phyloP scores from a whole-genome alignment of 1,284 basidiomycete species.

The Austroboletus niveus region DNA sequence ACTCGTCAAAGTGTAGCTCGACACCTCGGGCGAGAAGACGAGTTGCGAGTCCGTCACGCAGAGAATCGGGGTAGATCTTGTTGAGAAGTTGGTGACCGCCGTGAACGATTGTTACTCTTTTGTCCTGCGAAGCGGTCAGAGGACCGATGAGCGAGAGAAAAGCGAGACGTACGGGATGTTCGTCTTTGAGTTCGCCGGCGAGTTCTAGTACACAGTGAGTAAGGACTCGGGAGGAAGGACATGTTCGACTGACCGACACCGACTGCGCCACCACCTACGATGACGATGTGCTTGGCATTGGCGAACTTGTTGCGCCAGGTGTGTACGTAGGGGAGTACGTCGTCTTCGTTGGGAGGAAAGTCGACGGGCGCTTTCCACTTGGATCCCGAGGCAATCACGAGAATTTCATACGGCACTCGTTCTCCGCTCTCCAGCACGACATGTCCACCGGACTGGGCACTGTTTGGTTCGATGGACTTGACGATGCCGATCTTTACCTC shows the following conservation, averaged over 20 bases:
- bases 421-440: slow-evolving; percentile 50
- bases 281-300: slow-evolving; percentile 47
- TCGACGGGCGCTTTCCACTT: slow-evolving; percentile 50
- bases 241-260: slow-evolving; percentile 48
- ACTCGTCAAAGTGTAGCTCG: slow-evolving; percentile 54
- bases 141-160: slow-evolving; percentile 1
- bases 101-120: slow-evolving; percentile 66
- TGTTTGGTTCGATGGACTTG: slow-evolving; percentile 41
- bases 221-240: not conserved
- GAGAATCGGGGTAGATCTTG: slow-evolving; percentile 52
- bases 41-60: slow-evolving; percentile 47
- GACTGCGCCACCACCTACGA: slow-evolving; percentile 64
- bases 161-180: slow-evolving; percentile 41
- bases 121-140: slow-evolving; percentile 38
- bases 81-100: slow-evolving; percentile 53
- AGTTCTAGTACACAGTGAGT: slow-evolving; percentile 40
- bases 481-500: slow-evolving; percentile 45
- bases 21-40: slow-evolving; percentile 45
- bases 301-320: slow-evolving; percentile 47
- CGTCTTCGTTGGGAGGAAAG: slow-evolving; percentile 43
- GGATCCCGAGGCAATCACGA: slow-evolving; percentile 59
- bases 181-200: slow-evolving; percentile 57
- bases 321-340: slow-evolving; percentile 39
- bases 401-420: slow-evolving; percentile 46
- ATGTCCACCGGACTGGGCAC: slow-evolving; percentile 38